Percentiles rank a stretch among this genome's conserved stretches.
Conservation (phyloP, 2,329 filamentous ascomycete species). For the Aspergillus ochraceus region DNA sequence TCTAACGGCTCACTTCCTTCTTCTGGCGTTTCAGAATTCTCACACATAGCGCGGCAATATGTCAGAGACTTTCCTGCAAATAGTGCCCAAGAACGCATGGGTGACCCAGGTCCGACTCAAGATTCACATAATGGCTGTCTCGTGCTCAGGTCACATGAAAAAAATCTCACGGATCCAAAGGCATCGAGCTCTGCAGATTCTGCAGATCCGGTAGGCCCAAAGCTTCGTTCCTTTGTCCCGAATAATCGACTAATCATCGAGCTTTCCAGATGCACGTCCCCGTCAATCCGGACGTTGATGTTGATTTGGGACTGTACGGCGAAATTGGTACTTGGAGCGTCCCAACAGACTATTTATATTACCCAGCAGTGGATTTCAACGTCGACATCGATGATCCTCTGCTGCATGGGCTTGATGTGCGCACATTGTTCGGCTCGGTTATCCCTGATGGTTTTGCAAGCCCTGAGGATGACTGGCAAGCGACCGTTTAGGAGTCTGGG, state of each 20-base stretch:
- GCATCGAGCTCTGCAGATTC: neutral
- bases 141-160: neutral
- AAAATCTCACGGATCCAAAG: neutral
- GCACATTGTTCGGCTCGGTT: conserved; percentile 2
- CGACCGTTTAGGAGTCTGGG: neutral
- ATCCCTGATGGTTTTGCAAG: neutral
- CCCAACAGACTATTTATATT: neutral
- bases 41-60: conserved; percentile 45
- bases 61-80: conserved; percentile 16
- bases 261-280: neutral
- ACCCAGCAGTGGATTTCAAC: neutral
- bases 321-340: neutral
- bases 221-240: neutral
- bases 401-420: conserved; percentile 1
- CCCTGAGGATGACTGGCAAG: neutral
- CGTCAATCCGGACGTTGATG: neutral
- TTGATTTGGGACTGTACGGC: neutral
- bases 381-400: neutral
- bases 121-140: neutral
- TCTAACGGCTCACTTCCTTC: conserved; percentile 38
- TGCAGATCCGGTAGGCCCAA: neutral
- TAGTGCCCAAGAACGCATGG: neutral
- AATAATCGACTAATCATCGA: neutral
- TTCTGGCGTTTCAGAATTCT: conserved; percentile 42
- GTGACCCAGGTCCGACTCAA: neutral